A percentile compares a stretch with the other conserved stretches of the same genome.
Conservation (phyloP, 768 basidiomycete species). For the Russula earlei region DNA sequence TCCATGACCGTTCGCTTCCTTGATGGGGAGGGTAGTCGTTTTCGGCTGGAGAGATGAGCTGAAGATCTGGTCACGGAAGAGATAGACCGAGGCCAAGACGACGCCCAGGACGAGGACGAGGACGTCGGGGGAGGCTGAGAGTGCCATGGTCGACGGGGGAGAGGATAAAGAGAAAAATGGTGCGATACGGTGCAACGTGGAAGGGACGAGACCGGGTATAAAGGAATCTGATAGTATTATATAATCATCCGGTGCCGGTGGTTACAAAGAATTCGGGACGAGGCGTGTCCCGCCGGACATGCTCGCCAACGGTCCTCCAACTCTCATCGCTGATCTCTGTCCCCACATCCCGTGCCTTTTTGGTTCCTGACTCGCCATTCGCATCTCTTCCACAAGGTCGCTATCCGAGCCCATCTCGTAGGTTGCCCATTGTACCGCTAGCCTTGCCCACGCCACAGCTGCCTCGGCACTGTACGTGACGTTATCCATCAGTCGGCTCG, state of each 20-base stretch:
- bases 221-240: too few relatives aligned
- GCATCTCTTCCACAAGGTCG: conserved; percentile 36
- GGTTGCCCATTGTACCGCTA: conserved; percentile 45
- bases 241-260: too few relatives aligned
- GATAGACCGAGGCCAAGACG: conserved; percentile 65
- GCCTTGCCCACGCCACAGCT: conserved; percentile 40
- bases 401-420: conserved; percentile 50
- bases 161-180: background rate
- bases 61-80: conserved; percentile 78
- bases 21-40: conserved; percentile 31
- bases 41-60: conserved; percentile 51
- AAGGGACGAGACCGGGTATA: too few relatives aligned
- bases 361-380: conserved; percentile 29
- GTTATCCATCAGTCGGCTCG: background rate
- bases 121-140: conserved; percentile 60
- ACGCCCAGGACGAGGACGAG: conserved; percentile 66
- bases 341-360: conserved; percentile 41
- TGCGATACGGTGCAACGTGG: too few relatives aligned
- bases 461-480: conserved; percentile 33
- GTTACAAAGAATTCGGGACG: conserved; percentile 2
- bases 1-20: conserved; percentile 49
- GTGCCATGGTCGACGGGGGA: conserved; percentile 40
- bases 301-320: conserved; percentile 15
- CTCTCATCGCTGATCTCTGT: conserved; percentile 20
- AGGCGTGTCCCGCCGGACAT: background rate